phyloP scores from a whole-genome alignment of 345 rosid species.

The Acer yangbiense region DNA sequence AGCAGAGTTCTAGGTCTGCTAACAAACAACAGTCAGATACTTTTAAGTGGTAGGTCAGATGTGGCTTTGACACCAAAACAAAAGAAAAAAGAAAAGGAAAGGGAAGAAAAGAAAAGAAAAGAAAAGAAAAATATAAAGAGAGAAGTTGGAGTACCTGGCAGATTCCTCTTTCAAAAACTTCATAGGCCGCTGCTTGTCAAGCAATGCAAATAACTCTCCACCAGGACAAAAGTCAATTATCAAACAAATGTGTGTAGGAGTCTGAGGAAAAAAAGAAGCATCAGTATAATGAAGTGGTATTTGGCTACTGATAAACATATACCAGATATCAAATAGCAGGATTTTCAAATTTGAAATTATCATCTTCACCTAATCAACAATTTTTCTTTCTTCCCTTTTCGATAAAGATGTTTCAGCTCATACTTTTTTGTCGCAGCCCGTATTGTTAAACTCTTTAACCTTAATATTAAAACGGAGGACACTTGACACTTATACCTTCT shows the following conservation, averaged over 20 bases:
- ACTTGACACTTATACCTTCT: background rate
- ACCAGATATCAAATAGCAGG: constrained; percentile 6
- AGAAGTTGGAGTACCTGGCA: constrained; percentile 56
- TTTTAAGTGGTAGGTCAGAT: background rate
- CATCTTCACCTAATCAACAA: background rate
- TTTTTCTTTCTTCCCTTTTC: background rate
- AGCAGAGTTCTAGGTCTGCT: background rate
- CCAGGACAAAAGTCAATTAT: constrained; percentile 96
- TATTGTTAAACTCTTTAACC: background rate
- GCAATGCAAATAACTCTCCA: constrained; percentile 90
- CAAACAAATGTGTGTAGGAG: constrained; percentile 90
- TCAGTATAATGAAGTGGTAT: constrained; percentile 11
- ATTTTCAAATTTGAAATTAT: background rate
- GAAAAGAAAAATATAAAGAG: no score
- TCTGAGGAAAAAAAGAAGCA: constrained; percentile 52
- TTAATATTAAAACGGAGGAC: background rate
- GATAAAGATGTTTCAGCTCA: background rate
- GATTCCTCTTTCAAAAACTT: constrained; percentile 81
- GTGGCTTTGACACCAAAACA: background rate
- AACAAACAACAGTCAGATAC: background rate
- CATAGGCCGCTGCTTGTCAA: constrained; percentile 83
- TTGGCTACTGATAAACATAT: background rate
- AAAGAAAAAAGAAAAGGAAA: background rate
- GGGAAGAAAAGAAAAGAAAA: no score
- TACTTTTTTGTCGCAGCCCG: no score